Evolutionary conservation across 73 alveolate genomes (phyloP), one percentile per base, ranked within the genome.

Genomic region (Stentor roeselii): DNA sequence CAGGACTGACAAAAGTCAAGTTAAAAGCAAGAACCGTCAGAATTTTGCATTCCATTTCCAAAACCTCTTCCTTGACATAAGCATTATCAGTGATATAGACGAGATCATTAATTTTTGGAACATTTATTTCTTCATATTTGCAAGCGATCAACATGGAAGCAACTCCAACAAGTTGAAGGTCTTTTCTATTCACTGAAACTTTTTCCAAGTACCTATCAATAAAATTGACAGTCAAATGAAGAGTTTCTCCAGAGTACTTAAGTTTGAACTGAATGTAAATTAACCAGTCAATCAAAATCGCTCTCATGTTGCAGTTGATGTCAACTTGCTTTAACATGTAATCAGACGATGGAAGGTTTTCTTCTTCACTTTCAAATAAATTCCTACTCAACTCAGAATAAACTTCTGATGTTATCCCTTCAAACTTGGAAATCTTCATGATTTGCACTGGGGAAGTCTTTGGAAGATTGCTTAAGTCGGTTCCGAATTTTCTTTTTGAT

Each of bases 101-200:
- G 85, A 95, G 93, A 83, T 96, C 99, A 78, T 93, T 95, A 36
- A 94, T 41, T 77, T 96, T 96, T 34, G 99, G 99, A 39, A 98
- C 97, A 87, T 95, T 95, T 42, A 96, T 96, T 86, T 96, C 99
- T 84, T 96, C 99, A 90, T 91, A 96, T 90, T 96, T 96, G 42
- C 93, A 93, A 59, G 98, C 97, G 39, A 96, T 93, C 59, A 95
- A 93, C 92, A 96, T 92, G n/a, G 98, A 84, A 35, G 98, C 90
- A 14, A 95, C 98, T 4, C 98, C 99, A 0, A 96, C 95, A 35
- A 93, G 90, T 87, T 96, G 90, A 6, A 96, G 89, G 83, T 87
- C 85, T 40, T 94, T 92, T 80, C 84, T 92, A 11, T 90, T 85
- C 60, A 89, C 92, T 30, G 97, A n/a, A n/a, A n/a, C n/a, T n/a